Base-by-base conservation (phyloP, 345 rosid genomes). In the Brassica nigra region DNA sequence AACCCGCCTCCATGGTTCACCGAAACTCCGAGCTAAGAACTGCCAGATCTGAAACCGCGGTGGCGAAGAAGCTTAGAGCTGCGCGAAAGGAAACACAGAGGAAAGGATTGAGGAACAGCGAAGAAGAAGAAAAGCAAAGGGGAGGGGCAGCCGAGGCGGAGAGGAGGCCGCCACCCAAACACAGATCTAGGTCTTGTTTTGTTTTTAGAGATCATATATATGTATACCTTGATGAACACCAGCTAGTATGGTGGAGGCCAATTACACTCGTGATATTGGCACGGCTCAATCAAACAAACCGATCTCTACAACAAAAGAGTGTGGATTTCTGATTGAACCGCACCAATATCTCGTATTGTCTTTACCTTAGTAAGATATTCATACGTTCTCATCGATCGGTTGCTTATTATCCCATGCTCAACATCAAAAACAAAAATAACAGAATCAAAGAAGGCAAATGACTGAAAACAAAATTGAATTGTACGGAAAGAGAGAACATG, bases 211-310 rank as follows among this genome's bases (percentile, higher is more conserved):
- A n/a, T n/a, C n/a, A 63, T 34, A 34, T 52, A 18, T n/a, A 55
- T 3, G n/a, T n/a, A 18, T 59, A 79, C 68, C 70, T 66, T 65
- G 63, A 34, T 36, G 63, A 36, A 49, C 31, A 61, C 36, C 28
- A 36, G 18, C 27, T 15, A 72, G 15, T 4, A 66, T 57, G 8
- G 18, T 36, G 52, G 1, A 73, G 9, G 11, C 2, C 0, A 0
- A 11, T 16, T 5, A 61, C 47, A 76, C n/a, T 23, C 89, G 94
- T 86, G 97, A 92, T 92, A 90, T 92, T 92, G 97, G 91, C 96
- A 88, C 97, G 96, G 97, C 96, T 92, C 97, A 92, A 92, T 91
- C 94, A 86, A 89, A 89, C 54, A 84, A 85, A 37, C 87, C 78
- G 36, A 58, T 68, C 83, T 86, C 85, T 67, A 81, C 1, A 30